Evolutionary conservation across 768 basidiomycete genomes (phyloP).

Genomic region (Hemileccinum impolitum): DNA sequence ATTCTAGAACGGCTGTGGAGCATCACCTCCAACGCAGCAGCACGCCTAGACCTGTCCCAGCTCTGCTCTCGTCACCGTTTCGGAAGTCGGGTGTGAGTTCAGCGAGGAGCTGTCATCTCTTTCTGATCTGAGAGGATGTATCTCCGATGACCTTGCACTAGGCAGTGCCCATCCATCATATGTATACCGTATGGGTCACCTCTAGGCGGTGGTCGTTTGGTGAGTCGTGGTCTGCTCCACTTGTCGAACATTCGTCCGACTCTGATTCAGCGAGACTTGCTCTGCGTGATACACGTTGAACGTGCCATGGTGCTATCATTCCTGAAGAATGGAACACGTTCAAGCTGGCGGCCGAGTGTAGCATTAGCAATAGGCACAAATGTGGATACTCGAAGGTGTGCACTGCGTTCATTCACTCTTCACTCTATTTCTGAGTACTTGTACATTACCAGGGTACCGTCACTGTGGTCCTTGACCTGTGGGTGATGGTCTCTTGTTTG

Average conservation of each 20-base stretch:
- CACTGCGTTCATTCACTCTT: constrained; percentile 10
- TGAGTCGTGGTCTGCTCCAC: constrained; percentile 3
- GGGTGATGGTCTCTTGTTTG: constrained; percentile 25
- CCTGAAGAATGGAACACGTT: background rate
- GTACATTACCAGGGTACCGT: constrained; percentile 50
- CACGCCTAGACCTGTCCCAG: constrained; percentile 84
- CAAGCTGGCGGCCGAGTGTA: constrained; percentile 62
- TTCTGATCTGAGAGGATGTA: constrained; percentile 69
- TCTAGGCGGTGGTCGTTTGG: constrained; percentile 61
- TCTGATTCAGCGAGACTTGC: constrained; percentile 57
- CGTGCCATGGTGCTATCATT: constrained; percentile 6
- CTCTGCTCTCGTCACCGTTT: constrained; percentile 77
- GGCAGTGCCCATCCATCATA: constrained; percentile 14
- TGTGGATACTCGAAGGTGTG: constrained; percentile 79
- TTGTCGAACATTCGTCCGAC: background rate
- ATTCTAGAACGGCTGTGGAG: constrained; percentile 77
- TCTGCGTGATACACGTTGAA: constrained; percentile 52
- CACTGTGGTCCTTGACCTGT: constrained; percentile 80
- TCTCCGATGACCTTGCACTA: constrained; percentile 11
- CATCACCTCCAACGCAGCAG: constrained; percentile 32
- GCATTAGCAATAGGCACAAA: constrained; percentile 81
- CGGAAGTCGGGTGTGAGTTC: constrained; percentile 87
- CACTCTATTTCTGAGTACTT: constrained; percentile 3
- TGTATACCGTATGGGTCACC: constrained; percentile 58
- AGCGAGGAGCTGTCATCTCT: constrained; percentile 72